Conservation (phyloP, 192 early-diverging fungal genomes). For the Ramicandelaber brevisporus region DNA sequence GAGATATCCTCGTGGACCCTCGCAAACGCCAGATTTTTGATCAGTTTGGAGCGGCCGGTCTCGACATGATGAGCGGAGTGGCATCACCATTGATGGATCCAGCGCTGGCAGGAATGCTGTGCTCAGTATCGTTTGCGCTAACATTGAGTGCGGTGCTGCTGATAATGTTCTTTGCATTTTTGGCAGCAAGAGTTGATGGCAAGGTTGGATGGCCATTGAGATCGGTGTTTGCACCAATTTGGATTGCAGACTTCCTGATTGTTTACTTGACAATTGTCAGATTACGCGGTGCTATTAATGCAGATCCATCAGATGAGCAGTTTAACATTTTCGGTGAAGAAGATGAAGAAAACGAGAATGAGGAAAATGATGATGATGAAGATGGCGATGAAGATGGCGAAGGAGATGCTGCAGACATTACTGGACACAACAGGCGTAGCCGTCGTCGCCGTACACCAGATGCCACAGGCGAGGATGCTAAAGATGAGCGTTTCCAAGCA, state of each 20-base stretch:
- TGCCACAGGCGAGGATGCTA: slow-evolving; percentile 4
- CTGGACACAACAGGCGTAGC: too few species aligned
- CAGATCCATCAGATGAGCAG: too few species aligned
- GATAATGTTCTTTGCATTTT: slow-evolving; percentile 60
- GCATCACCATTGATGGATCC: slow-evolving; percentile 39
- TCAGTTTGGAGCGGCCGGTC: slow-evolving; percentile 56
- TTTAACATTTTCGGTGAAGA: too few species aligned
- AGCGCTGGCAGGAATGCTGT: slow-evolving; percentile 31
- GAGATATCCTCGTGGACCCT: slow-evolving; percentile 44
- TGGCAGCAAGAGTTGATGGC: slow-evolving; percentile 49
- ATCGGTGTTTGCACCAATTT: slow-evolving; percentile 61
- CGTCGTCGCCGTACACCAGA: too few species aligned
- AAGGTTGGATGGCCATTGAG: slow-evolving; percentile 38
- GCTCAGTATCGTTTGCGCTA: slow-evolving; percentile 22
- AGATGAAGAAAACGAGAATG: slow-evolving; percentile 12
- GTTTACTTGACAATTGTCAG: slow-evolving; percentile 11
- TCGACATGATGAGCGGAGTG: slow-evolving; percentile 45
- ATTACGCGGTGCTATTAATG: slow-evolving; percentile 10
- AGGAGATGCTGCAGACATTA: too few species aligned
- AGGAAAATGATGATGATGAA: too few species aligned
- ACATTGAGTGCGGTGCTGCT: slow-evolving; percentile 27
- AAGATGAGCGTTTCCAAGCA: slow-evolving; percentile 4
- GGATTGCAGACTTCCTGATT: slow-evolving; percentile 41
- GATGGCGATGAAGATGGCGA: too few species aligned
- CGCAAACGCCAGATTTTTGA: slow-evolving; percentile 78